Percentiles rank a stretch among this genome's conserved stretches.
Evolutionary conservation across 1,139 yeast genomes (phyloP).

Genomic region (Kodamaea fungicola): DNA sequence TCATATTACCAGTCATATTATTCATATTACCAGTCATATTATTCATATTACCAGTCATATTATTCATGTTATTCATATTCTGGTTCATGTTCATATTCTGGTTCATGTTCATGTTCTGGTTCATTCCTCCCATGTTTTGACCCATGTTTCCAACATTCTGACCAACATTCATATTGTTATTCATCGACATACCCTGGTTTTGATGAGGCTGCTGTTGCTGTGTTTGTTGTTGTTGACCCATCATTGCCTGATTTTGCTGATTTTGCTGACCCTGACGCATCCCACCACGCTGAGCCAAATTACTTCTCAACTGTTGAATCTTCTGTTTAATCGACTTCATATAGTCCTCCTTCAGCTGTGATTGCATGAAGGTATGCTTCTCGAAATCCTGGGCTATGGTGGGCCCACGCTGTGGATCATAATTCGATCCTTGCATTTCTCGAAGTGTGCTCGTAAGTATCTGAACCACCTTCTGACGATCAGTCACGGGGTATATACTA

Average conservation of each 20-base stretch:
- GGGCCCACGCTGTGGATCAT: slow-evolving; percentile 37
- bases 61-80: background rate
- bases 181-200: no score
- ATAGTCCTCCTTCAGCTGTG: slow-evolving; percentile 40
- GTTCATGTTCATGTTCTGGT: slow-evolving; percentile 1
- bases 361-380: slow-evolving; percentile 38
- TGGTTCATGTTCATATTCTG: slow-evolving; percentile 6
- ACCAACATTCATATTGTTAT: no score
- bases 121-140: background rate
- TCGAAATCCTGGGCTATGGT: slow-evolving; percentile 46
- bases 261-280: slow-evolving; percentile 13
- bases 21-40: slow-evolving; percentile 6
- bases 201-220: background rate
- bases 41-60: slow-evolving; percentile 5
- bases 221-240: background rate
- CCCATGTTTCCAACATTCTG: background rate
- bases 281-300: slow-evolving; percentile 19
- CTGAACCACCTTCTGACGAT: slow-evolving; percentile 43
- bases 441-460: slow-evolving; percentile 37
- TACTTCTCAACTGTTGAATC: slow-evolving; percentile 34
- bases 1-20: slow-evolving; percentile 6
- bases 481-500: slow-evolving; percentile 34
- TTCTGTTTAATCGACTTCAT: slow-evolving; percentile 37
- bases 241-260: slow-evolving; percentile 8
- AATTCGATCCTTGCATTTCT: slow-evolving; percentile 35